These are phyloP conservation scores for Trichoderma erinaceum DNA, from an alignment of 495 filamentous ascomycete species.

Conservation along the genomic window DNA sequence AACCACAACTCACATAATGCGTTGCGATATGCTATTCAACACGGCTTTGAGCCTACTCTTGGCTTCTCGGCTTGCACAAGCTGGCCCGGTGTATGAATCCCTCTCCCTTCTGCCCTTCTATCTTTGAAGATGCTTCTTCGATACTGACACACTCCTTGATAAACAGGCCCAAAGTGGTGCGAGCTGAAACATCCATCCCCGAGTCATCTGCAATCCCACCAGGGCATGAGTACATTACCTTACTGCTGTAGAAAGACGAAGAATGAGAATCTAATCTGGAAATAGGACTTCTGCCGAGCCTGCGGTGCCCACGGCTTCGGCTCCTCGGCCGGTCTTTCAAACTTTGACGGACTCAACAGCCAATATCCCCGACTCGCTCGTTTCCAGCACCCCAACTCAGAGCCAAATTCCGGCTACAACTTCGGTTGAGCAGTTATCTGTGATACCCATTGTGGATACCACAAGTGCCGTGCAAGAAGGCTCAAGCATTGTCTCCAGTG, in stretches of 20 bases:
- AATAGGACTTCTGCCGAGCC: neutral
- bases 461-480: neutral
- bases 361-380: neutral
- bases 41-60: neutral
- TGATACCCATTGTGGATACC: neutral
- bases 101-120: neutral
- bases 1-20: neutral
- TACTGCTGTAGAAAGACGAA: neutral
- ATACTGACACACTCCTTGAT: neutral
- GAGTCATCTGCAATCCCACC: neutral
- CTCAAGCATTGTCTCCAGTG: neutral
- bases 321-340: slow-evolving; percentile 3
- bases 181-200: neutral
- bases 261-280: neutral
- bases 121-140: neutral
- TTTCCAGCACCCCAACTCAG: neutral
- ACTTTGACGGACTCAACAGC: neutral
- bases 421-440: neutral
- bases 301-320: neutral
- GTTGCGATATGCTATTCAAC: neutral
- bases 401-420: neutral
- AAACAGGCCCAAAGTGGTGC: neutral
- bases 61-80: neutral
- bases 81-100: slow-evolving; percentile 12
- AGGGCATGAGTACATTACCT: neutral